These are phyloP conservation scores for Triangularia setosa DNA, from an alignment of 2,329 filamentous ascomycete species.

Conservation along the genomic window DNA sequence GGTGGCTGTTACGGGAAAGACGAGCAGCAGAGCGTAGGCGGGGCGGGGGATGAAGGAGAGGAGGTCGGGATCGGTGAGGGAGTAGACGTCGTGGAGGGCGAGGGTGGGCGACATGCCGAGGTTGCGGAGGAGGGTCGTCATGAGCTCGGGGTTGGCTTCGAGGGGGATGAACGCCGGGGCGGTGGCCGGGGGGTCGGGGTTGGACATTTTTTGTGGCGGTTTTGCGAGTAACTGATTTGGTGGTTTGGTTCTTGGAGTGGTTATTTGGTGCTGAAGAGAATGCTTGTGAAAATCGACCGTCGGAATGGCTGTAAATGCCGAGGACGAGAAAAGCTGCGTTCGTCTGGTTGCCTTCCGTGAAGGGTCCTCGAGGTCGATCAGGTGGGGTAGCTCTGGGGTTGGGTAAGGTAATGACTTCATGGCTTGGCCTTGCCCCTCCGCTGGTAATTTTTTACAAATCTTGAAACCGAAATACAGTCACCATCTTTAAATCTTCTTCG, in stretches of 20 bases:
- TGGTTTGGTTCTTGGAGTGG: neutral
- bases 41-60: conserved; percentile 86
- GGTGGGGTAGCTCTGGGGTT: neutral
- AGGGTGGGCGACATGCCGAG: conserved; percentile 78
- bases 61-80: conserved; percentile 78
- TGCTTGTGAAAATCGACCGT: neutral
- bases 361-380: neutral
- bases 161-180: conserved; percentile 54
- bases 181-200: conserved; percentile 31
- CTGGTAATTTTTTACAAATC: neutral
- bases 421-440: neutral
- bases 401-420: neutral
- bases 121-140: conserved; percentile 75
- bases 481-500: no score
- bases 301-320: neutral
- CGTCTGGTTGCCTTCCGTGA: neutral
- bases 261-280: neutral
- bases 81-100: conserved; percentile 86
- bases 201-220: conserved; percentile 15
- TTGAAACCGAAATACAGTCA: neutral
- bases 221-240: neutral
- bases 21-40: conserved; percentile 80
- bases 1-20: conserved; percentile 76
- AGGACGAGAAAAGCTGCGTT: neutral
- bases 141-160: conserved; percentile 80